Evolutionary conservation across 148 eudicot genomes (phyloP), one percentile per base, ranked within the genome.

Genomic region (Chenopodium quinoa): DNA sequence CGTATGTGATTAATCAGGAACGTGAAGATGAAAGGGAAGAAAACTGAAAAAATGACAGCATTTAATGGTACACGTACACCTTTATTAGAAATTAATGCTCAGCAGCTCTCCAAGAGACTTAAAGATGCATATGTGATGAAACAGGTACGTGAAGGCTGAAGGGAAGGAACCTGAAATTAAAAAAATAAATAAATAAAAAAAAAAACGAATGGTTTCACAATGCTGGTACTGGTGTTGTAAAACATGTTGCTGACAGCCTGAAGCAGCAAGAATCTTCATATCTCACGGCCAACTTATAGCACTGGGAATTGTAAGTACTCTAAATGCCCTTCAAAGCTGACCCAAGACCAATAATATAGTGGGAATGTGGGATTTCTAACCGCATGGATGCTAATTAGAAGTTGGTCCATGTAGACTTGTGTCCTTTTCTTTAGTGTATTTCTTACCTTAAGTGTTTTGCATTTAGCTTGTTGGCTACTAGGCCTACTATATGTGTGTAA

Each of bases 151-250:
- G 16, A 52, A 52, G 56, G 56, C 56, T 52, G 56, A 52, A 10
- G 56, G 56, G 56, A 52, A 52, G 56, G 2, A 10, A 52, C 12
- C 16, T 52, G 56, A 27, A 27, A 23, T 23, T 23, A 23, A 23
- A 23, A 23, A 23, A 23, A 23, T n/a, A n/a, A 23, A 23, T 23
- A 27, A 27, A 27, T 0, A 27, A 40, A 6, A 37, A 37, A 40
- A 40, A 80, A 86, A 91, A 89, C 85, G 99, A 96, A 86, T 92
- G 95, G 97, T 80, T 96, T 84, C 95, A 94, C 79, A 92, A 92
- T 87, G 98, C 97, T 23, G 99, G 99, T 82, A 86, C 89, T 16
- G 98, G 98, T 78, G 99, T 96, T 78, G 93, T 96, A 68, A 90
- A 94, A 78, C 98, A 96, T 87, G 98, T 96, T 76, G 97, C 97